Evolutionary conservation across 805 yeast genomes (phyloP).

Genomic region (Candida golubevii): DNA sequence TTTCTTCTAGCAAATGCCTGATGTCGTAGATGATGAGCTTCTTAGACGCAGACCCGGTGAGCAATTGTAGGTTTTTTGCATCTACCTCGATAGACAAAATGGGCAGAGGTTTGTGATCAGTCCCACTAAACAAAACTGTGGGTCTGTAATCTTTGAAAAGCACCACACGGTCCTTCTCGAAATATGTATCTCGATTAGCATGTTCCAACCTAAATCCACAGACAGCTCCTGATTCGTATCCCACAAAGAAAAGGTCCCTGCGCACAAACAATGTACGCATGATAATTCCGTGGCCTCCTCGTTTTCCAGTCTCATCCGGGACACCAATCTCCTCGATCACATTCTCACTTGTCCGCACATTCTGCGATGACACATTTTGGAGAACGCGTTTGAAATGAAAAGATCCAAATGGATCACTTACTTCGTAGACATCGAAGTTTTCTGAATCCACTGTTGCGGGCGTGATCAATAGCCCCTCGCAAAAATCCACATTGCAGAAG

Average conservation of each 20-base stretch:
- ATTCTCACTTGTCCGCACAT: background rate
- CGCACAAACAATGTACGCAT: slow-evolving; percentile 50
- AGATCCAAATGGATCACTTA: slow-evolving; percentile 20
- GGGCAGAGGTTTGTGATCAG: slow-evolving; percentile 52
- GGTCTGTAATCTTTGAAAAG: slow-evolving; percentile 24
- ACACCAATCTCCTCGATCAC: slow-evolving; percentile 9
- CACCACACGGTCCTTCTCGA: slow-evolving; percentile 11
- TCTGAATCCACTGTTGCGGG: slow-evolving; percentile 66
- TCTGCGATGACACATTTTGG: slow-evolving; percentile 24
- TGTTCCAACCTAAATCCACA: slow-evolving; percentile 24
- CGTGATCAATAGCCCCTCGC: slow-evolving; percentile 35
- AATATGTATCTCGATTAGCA: slow-evolving; percentile 1
- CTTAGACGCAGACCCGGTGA: slow-evolving; percentile 49
- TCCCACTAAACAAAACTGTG: slow-evolving; percentile 20
- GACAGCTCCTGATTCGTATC: slow-evolving; percentile 71
- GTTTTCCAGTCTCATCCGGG: slow-evolving; percentile 1
- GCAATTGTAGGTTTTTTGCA: slow-evolving; percentile 16
- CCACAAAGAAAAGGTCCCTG: slow-evolving; percentile 39
- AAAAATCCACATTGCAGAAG: slow-evolving; percentile 53
- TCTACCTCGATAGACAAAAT: slow-evolving; percentile 41
- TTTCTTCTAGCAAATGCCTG: background rate
- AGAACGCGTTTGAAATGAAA: slow-evolving; percentile 28
- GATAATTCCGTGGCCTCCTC: slow-evolving; percentile 54
- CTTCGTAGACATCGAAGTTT: slow-evolving; percentile 55
- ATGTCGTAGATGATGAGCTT: slow-evolving; percentile 29